These are phyloP conservation scores for Epichloe festucae DNA, from an alignment of 2,329 filamentous ascomycete species.

Conservation along the genomic window DNA sequence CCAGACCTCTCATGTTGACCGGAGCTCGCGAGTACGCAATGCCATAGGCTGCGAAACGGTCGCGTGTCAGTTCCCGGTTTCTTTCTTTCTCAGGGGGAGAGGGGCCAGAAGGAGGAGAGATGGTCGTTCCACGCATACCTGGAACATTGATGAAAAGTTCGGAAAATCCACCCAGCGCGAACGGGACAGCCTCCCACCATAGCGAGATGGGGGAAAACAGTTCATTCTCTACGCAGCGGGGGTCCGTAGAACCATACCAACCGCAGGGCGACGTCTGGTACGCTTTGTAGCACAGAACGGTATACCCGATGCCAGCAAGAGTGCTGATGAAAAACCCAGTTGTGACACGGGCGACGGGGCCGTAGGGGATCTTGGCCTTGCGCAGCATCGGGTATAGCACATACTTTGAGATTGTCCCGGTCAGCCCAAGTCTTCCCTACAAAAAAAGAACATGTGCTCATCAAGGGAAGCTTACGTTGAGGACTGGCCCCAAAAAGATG, in stretches of 20 bases:
- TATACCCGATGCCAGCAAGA: constrained; percentile 40
- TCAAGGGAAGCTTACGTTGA: constrained; percentile 10
- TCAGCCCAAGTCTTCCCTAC: neutral
- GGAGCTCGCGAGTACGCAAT: constrained; percentile 39
- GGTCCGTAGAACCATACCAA: constrained; percentile 13
- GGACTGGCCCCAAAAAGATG: constrained; percentile 29
- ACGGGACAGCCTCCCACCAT: constrained; percentile 13
- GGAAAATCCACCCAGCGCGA: constrained; percentile 16
- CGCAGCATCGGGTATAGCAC: constrained; percentile 43
- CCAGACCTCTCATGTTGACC: constrained; percentile 37
- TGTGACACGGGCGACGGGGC: constrained; percentile 43
- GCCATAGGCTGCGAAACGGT: constrained; percentile 26
- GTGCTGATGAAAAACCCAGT: constrained; percentile 39
- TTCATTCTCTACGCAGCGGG: constrained; percentile 10
- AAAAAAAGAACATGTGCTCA: neutral
- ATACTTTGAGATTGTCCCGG: constrained; percentile 5
- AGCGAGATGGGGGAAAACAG: constrained; percentile 13
- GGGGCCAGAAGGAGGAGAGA: neutral
- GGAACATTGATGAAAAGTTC: constrained; percentile 18
- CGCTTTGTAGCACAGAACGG: constrained; percentile 44
- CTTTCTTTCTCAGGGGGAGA: neutral
- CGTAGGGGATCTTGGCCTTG: constrained; percentile 38
- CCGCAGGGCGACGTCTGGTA: constrained; percentile 41
- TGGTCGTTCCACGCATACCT: neutral
- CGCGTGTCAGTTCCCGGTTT: neutral